phyloP scores from a whole-genome alignment of 106 monocot species.

The Allium sativum region DNA sequence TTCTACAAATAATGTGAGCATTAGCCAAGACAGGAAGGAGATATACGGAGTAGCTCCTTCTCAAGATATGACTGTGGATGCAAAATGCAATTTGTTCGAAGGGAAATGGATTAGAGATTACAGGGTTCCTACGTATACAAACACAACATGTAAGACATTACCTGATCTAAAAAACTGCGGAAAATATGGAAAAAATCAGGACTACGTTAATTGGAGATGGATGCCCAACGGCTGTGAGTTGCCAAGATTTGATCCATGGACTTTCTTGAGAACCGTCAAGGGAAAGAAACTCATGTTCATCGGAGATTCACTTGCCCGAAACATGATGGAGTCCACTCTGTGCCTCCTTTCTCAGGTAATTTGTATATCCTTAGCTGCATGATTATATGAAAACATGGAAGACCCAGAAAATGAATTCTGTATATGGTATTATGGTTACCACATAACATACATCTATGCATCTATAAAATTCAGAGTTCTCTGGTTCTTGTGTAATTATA shows the following conservation, averaged over 20 bases:
- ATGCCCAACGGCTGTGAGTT: constrained; percentile 39
- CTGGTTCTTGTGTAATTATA: too few relatives aligned
- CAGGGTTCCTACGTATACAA: constrained; percentile 36
- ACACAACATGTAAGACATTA: constrained; percentile 36
- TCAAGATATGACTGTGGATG: constrained; percentile 22
- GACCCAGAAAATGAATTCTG: too few relatives aligned
- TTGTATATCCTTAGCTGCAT: too few relatives aligned
- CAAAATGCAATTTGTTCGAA: constrained; percentile 27
- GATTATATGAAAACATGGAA: too few relatives aligned
- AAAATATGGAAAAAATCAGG: constrained; percentile 40
- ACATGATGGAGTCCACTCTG: constrained; percentile 43
- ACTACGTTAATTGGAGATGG: constrained; percentile 55
- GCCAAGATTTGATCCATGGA: constrained; percentile 31
- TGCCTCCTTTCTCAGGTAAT: constrained; percentile 48
- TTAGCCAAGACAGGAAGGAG: neutral
- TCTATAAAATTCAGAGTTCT: neutral
- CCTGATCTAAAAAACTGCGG: constrained; percentile 44
- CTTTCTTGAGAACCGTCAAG: constrained; percentile 32
- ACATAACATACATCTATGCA: too few relatives aligned
- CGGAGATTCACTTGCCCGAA: constrained; percentile 44
- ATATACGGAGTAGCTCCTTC: neutral
- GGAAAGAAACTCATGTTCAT: constrained; percentile 33
- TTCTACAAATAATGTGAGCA: neutral
- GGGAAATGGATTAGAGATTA: constrained; percentile 43
- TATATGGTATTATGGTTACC: too few relatives aligned